Conservation (phyloP, 176 grass and related monocot genomes). For the Stipa capillata region DNA sequence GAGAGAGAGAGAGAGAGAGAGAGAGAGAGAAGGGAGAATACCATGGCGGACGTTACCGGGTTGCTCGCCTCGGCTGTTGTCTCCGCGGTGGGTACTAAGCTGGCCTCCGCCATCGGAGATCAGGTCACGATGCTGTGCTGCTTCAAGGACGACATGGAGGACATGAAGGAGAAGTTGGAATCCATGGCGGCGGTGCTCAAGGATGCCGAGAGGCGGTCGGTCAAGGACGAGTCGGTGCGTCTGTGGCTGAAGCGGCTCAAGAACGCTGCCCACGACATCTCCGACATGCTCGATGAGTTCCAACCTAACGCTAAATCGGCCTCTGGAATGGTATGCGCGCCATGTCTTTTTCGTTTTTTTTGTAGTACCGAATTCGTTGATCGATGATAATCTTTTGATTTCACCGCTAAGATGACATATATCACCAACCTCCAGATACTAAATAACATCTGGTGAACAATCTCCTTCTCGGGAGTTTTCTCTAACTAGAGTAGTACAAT, state of each 20-base stretch:
- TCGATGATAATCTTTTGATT: too few relatives aligned
- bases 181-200: not conserved
- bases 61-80: not conserved
- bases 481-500: too few relatives aligned
- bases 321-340: not conserved
- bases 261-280: not conserved
- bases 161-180: not conserved
- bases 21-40: too few relatives aligned
- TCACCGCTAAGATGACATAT: too few relatives aligned
- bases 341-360: not conserved
- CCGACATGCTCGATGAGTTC: not conserved
- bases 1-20: too few relatives aligned
- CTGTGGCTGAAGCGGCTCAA: not conserved
- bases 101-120: not conserved
- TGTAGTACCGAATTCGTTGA: not conserved
- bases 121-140: not conserved
- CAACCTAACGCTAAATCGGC: not conserved
- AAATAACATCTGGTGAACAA: too few relatives aligned
- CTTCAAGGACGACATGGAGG: not conserved
- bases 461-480: too few relatives aligned
- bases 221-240: not conserved
- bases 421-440: too few relatives aligned
- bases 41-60: not conserved
- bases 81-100: not conserved
- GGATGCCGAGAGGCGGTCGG: not conserved